phyloP scores from a whole-genome alignment of 441 rosid species.

The Gossypium davidsonii region DNA sequence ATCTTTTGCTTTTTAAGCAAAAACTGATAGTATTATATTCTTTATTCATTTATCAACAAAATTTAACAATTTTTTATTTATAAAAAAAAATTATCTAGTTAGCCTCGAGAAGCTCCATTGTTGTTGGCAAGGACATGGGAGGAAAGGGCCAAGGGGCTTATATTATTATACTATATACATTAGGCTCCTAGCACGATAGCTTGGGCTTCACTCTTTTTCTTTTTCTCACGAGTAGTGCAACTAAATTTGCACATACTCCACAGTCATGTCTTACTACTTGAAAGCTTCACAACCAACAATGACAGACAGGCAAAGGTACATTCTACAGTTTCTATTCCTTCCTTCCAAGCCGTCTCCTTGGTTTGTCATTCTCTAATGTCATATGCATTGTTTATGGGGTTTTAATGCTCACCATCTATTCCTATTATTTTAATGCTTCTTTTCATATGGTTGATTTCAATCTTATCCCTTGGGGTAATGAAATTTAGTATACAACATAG shows the following conservation, averaged over 20 bases:
- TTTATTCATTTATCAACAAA: neutral
- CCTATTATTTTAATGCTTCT: neutral
- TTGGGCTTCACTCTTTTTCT: slow-evolving; percentile 14
- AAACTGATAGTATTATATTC: neutral
- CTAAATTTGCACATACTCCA: neutral
- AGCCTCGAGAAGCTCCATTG: neutral
- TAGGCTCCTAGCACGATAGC: slow-evolving; percentile 16
- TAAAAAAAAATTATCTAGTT: neutral
- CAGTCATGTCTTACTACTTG: neutral
- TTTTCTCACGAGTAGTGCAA: neutral
- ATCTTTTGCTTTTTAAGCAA: neutral
- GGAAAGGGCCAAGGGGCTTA: neutral
- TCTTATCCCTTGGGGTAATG: neutral
- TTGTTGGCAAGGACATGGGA: neutral
- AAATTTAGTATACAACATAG: neutral
- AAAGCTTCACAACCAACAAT: neutral
- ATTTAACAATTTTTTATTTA: neutral
- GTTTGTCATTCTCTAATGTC: neutral
- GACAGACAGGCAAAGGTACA: neutral
- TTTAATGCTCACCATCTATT: neutral
- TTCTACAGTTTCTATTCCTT: slow-evolving; percentile 3
- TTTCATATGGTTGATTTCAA: neutral
- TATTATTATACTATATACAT: neutral
- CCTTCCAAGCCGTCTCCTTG: slow-evolving; percentile 1
- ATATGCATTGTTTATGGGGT: neutral